Conservation (phyloP, 2,329 filamentous ascomycete genomes). For the Fusarium praegraminearum region DNA sequence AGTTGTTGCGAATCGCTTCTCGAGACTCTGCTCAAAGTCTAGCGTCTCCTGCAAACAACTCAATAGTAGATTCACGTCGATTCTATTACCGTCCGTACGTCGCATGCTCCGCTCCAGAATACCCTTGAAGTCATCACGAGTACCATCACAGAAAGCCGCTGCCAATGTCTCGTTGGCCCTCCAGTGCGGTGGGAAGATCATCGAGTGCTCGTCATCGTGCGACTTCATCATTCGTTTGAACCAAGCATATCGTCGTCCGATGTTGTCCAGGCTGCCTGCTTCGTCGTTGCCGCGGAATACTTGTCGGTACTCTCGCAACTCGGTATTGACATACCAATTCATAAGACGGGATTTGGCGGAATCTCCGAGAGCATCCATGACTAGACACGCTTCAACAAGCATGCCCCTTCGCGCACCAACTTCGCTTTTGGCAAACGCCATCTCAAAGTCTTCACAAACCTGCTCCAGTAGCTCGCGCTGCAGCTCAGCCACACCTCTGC, state of each 20-base stretch:
- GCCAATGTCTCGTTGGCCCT: conserved; percentile 90
- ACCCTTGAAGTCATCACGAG: conserved; percentile 92
- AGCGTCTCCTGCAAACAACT: conserved; percentile 94
- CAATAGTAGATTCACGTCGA: conserved; percentile 90
- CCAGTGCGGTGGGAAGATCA: conserved; percentile 89
- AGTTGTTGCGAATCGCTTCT: conserved; percentile 81
- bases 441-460: conserved; percentile 98
- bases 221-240: conserved; percentile 95
- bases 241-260: conserved; percentile 94
- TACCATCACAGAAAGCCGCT: conserved; percentile 94
- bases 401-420: conserved; percentile 75
- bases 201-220: conserved; percentile 92
- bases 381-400: conserved; percentile 87
- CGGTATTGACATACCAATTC: conserved; percentile 98
- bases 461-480: conserved; percentile 94
- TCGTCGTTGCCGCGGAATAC: conserved; percentile 97
- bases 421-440: conserved; percentile 91
- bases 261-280: conserved; percentile 95
- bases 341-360: conserved; percentile 83
- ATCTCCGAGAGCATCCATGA: conserved; percentile 95
- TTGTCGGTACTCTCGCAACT: conserved; percentile 93
- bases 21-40: conserved; percentile 93
- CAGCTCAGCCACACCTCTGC: conserved; percentile 91
- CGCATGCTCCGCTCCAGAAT: conserved; percentile 92
- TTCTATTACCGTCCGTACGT: conserved; percentile 77